Base-by-base conservation (phyloP, 306 rosid genomes). In the Castanea crenata region DNA sequence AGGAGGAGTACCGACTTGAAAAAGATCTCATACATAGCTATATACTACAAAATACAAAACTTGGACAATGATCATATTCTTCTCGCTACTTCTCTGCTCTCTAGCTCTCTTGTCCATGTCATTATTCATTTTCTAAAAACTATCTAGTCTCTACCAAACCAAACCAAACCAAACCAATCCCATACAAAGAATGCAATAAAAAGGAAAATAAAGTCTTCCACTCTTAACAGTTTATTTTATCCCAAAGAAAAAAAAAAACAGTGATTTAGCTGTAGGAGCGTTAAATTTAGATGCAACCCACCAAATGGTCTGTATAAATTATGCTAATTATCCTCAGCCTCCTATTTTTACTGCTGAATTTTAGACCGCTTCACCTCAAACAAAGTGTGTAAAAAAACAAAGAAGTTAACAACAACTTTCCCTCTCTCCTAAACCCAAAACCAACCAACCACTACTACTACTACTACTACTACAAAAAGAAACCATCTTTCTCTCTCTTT, bases 401-500 rank as follows among this genome's bases (percentile, higher is more conserved):
- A 41, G 46, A 41, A 41, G 46, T 41, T 41, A 41, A 41, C 12
- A 41, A 41, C 12, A 49, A 49, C 54, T 49, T 49, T 49, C 70
- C 20, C 34, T 62, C 67, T 32, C 0, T 70, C 52, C 9, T 9
- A 13, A 25, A 57, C 56, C 21, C 25, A 69, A 52, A 19, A n/a
- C 76, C 61, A 32, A 29, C 38, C 18, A 58, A 23, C 38, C 29
- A 73, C 73, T 61, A 59, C 71, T 61, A 83, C 85, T 61, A 83
- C 85, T 10, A 46, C 15, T 8, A 6, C 87, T 73, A 85, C 89
- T 63, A 15, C 58, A 59, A 54, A 68, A 49, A 12, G 54, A 49
- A 12, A 49, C 54, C 38, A 67, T 19, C 34, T 38, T 59, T 18
- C 74, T 72, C 77, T 29, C 75, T 70, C 55, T 68, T 46, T 63